These are phyloP conservation scores for Fonsecaea erecta DNA, from an alignment of 2,329 filamentous ascomycete species.

Conservation along the genomic window DNA sequence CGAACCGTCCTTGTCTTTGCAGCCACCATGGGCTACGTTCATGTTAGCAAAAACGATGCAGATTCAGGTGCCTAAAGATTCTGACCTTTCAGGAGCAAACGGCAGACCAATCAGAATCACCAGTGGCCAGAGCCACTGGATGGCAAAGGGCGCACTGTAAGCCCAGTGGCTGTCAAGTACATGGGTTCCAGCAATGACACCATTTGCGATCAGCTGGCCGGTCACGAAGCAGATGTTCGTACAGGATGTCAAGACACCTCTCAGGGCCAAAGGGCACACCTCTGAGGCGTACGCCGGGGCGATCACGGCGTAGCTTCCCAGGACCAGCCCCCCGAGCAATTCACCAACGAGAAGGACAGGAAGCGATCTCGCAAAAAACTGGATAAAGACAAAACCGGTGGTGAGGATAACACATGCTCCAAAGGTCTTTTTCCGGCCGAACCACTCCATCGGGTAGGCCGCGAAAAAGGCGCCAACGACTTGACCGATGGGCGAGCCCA, in stretches of 20 bases:
- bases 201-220: conserved; percentile 45
- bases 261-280: conserved; percentile 48
- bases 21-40: conserved; percentile 44
- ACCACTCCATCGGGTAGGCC: conserved; percentile 47
- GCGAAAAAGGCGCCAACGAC: conserved; percentile 50
- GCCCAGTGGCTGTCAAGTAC: conserved; percentile 48
- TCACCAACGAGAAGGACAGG: conserved; percentile 53
- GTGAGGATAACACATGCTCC: conserved; percentile 34
- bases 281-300: conserved; percentile 55
- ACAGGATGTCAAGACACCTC: conserved; percentile 56
- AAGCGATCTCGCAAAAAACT: conserved; percentile 42
- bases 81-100: conserved; percentile 46
- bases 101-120: conserved; percentile 46
- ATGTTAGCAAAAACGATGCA: neutral
- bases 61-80: neutral
- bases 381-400: conserved; percentile 35
- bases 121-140: conserved; percentile 50
- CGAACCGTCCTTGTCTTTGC: conserved; percentile 43
- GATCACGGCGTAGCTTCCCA: conserved; percentile 57
- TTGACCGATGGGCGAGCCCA: conserved; percentile 54
- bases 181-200: conserved; percentile 42
- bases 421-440: conserved; percentile 42
- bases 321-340: conserved; percentile 52
- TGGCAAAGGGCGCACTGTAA: conserved; percentile 50
- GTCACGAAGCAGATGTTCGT: conserved; percentile 57